Evolutionary conservation across 2,329 filamentous ascomycete species (phyloP), one percentile per base, ranked within the genome.

Genomic region (Fusarium burgessii): DNA sequence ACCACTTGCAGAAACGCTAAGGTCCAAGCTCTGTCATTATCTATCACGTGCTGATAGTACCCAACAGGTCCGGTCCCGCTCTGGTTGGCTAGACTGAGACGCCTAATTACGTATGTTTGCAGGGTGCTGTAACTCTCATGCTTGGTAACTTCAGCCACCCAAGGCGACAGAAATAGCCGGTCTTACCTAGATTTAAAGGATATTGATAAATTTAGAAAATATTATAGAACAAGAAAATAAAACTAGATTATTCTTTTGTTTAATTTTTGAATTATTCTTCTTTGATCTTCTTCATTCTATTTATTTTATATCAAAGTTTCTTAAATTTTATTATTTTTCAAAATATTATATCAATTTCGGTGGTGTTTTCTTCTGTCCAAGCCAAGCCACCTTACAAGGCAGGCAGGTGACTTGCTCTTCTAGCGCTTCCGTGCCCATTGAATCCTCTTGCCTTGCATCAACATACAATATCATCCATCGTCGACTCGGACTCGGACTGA

Each of bases 31-130:
- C 63, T 38, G 42, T 47, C 38, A 23, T 20, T 76, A 72, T 69
- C 66, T 7, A 18, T 80, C 78, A 80, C 78, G 77, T 79, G 78
- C 33, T 27, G 74, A 76, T 78, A 76, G 51, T 25, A 12, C 18
- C 5, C 23, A 23, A 23, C 58, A 69, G 56, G 70, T 67, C 64
- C 74, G 57, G 65, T 62, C 56, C 59, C 43, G 38, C 50, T 58
- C 35, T 74, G 66, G 62, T 74, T 74, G 71, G 70, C 42, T 72
- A 49, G 58, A 36, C 35, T 35, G 27, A 43, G 46, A 33, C 17
- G 63, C 35, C 68, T 65, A 65, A 75, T 78, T 78, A 78, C 77
- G 77, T 78, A 78, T 75, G 73, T 64, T 54, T 66, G 65, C 64
- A 74, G 51, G 61, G 68, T 38, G 55, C 57, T 52, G 52, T 59